Conservation (phyloP, 345 rosid genomes). For the Populus pruinosa region DNA sequence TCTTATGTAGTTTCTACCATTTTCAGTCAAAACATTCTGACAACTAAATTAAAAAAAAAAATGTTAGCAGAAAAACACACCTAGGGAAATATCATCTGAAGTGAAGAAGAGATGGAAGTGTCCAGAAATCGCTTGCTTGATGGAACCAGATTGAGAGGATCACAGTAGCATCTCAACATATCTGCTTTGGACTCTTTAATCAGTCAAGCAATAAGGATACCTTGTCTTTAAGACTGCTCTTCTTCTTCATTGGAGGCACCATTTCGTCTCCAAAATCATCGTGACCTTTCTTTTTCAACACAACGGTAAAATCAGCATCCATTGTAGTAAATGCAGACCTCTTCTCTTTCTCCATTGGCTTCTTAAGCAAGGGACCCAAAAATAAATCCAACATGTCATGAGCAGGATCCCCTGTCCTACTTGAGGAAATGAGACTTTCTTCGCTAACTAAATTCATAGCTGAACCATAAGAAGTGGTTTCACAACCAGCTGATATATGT, state of each 20-base stretch:
- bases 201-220: constrained; percentile 44
- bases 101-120: not conserved
- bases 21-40: not conserved
- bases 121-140: not conserved
- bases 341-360: constrained; percentile 28
- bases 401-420: constrained; percentile 40
- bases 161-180: not conserved
- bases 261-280: constrained; percentile 25
- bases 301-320: constrained; percentile 17
- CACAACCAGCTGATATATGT: constrained; percentile 7
- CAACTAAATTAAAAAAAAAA: not conserved
- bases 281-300: constrained; percentile 13
- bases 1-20: not conserved
- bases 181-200: not conserved
- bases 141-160: not conserved
- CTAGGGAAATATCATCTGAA: not conserved
- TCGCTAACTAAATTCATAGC: constrained; percentile 4
- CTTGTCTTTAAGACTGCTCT: constrained; percentile 49
- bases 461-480: constrained; percentile 8
- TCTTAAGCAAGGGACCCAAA: constrained; percentile 53
- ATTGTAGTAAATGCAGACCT: constrained; percentile 9
- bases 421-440: constrained; percentile 7
- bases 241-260: constrained; percentile 33
- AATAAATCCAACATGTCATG: constrained; percentile 55
- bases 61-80: constrained; percentile 2